phyloP scores from a whole-genome alignment of 2,329 filamentous ascomycete genomes.

The Neonectria punicea region DNA sequence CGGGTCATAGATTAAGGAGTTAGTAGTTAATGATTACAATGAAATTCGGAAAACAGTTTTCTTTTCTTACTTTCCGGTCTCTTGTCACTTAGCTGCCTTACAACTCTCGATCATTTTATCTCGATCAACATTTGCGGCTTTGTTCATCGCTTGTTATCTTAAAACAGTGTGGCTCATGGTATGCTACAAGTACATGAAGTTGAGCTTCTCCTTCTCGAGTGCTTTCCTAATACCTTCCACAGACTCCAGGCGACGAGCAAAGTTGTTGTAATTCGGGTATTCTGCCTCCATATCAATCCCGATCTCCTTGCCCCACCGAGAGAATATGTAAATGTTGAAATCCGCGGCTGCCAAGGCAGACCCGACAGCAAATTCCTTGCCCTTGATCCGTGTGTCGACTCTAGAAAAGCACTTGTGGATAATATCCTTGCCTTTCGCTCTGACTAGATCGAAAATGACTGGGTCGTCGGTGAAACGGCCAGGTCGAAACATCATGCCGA shows the following conservation, averaged over 20 bases:
- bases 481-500: slow-evolving; percentile 40
- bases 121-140: neutral
- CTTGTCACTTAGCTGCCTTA: neutral
- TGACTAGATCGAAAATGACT: neutral
- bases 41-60: neutral
- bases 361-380: slow-evolving; percentile 15
- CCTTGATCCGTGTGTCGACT: slow-evolving; percentile 11
- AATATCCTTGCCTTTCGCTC: neutral
- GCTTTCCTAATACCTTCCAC: slow-evolving; percentile 21
- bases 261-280: slow-evolving; percentile 10
- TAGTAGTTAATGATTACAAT: neutral
- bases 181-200: neutral
- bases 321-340: slow-evolving; percentile 37
- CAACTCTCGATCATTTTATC: neutral
- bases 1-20: neutral
- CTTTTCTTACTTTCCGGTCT: neutral
- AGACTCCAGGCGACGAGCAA: slow-evolving; percentile 7
- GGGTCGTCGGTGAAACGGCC: slow-evolving; percentile 41
- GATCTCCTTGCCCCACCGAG: slow-evolving; percentile 26
- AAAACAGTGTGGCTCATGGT: neutral
- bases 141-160: no score
- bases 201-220: slow-evolving; percentile 14
- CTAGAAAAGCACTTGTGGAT: slow-evolving; percentile 15
- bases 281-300: slow-evolving; percentile 23
- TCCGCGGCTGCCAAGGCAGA: slow-evolving; percentile 28